phyloP scores from a whole-genome alignment of 495 filamentous ascomycete genomes.

The Wilcoxina mikolae region DNA sequence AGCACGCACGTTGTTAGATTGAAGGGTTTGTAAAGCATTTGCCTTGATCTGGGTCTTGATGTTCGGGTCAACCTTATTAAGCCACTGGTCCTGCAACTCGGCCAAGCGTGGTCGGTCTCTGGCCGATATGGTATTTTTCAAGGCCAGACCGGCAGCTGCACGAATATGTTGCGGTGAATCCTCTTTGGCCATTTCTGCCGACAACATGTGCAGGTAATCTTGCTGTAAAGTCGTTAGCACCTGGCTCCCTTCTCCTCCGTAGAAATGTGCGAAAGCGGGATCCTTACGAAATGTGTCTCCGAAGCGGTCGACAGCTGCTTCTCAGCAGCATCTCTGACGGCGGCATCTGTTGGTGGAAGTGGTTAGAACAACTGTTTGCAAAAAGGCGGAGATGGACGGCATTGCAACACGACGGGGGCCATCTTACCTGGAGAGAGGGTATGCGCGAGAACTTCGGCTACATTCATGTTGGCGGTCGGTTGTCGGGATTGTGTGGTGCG shows the following conservation, averaged over 20 bases:
- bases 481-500: neutral
- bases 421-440: conserved; percentile 75
- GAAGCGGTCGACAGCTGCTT: conserved; percentile 85
- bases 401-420: conserved; percentile 2
- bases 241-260: conserved; percentile 13
- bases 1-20: conserved; percentile 58
- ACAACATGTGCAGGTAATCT: conserved; percentile 77
- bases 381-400: conserved; percentile 1
- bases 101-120: conserved; percentile 75
- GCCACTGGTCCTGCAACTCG: conserved; percentile 83
- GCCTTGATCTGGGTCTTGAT: conserved; percentile 78
- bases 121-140: conserved; percentile 93
- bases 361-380: conserved; percentile 13
- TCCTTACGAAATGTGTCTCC: conserved; percentile 83
- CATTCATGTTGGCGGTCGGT: conserved; percentile 45
- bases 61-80: conserved; percentile 56
- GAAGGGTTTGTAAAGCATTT: conserved; percentile 69
- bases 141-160: conserved; percentile 80
- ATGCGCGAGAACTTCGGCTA: conserved; percentile 74
- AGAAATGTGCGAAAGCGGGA: conserved; percentile 18
- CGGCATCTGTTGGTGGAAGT: conserved; percentile 50
- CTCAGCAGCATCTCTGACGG: conserved; percentile 77
- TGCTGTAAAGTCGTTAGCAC: conserved; percentile 40
- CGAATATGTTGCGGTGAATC: conserved; percentile 65
- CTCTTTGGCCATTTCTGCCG: conserved; percentile 86